Evolutionary conservation across 306 rosid genomes (phyloP).

Genomic region (Malus orientalis): DNA sequence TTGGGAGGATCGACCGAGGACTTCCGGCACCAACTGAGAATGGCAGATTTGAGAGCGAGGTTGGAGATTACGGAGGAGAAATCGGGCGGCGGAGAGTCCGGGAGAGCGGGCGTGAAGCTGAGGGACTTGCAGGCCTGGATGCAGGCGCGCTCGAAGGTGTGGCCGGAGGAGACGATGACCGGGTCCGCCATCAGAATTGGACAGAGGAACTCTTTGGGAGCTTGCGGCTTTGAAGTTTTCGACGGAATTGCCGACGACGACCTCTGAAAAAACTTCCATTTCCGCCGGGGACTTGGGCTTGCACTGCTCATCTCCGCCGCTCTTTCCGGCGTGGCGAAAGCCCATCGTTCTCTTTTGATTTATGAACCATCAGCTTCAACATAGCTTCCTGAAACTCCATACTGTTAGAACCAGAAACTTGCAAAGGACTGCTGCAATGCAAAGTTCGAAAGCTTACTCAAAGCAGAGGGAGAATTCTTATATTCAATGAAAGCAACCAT

Average conservation of each 20-base stretch:
- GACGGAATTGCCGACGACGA: conserved; percentile 25
- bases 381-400: conserved; percentile 65
- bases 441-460: too few species aligned
- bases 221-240: conserved; percentile 19
- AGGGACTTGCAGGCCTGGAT: conserved; percentile 46
- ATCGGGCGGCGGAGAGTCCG: conserved; percentile 57
- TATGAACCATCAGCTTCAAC: conserved; percentile 33
- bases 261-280: conserved; percentile 60
- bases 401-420: too few species aligned
- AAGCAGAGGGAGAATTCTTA: too few species aligned
- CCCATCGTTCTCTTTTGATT: conserved; percentile 16
- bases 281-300: conserved; percentile 27
- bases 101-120: conserved; percentile 43
- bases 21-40: conserved; percentile 53
- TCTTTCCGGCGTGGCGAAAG: neutral
- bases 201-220: conserved; percentile 75
- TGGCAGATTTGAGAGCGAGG: conserved; percentile 73
- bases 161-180: conserved; percentile 83
- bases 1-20: conserved; percentile 26
- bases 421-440: too few species aligned
- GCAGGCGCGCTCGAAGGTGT: conserved; percentile 66
- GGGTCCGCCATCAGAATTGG: conserved; percentile 90
- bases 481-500: too few species aligned
- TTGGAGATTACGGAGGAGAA: conserved; percentile 72
- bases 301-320: conserved; percentile 2